phyloP scores from a whole-genome alignment of 129 eudicot species.

The Ambrosia artemisiifolia region DNA sequence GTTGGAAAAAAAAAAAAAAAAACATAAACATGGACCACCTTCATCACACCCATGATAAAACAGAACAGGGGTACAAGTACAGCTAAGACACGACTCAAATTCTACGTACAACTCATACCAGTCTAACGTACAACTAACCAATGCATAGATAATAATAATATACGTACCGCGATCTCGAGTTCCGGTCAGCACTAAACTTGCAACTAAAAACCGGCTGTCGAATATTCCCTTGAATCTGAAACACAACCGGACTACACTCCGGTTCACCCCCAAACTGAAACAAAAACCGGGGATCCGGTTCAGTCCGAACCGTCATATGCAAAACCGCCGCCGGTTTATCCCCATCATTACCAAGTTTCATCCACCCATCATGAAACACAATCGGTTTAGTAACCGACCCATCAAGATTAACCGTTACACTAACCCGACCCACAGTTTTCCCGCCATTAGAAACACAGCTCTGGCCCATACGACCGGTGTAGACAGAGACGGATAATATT shows the following conservation, averaged over 20 bases:
- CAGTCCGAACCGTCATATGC: conserved; percentile 54
- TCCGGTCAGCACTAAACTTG: conserved; percentile 84
- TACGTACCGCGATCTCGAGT: conserved; percentile 75
- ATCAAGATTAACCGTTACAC: conserved; percentile 33
- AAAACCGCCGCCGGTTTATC: conserved; percentile 48
- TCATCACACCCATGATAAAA: conserved; percentile 8
- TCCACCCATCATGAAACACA: conserved; percentile 79
- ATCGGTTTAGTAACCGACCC: conserved; percentile 40
- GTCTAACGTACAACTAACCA: not conserved
- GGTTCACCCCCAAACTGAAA: conserved; percentile 81
- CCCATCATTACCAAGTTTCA: conserved; percentile 47
- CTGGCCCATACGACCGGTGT: conserved; percentile 69
- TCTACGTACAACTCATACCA: not conserved
- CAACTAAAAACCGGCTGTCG: conserved; percentile 97
- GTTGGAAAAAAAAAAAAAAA: conserved; percentile 1
- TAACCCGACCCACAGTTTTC: conserved; percentile 57
- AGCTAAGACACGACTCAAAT: conserved; percentile 24
- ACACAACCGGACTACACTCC: conserved; percentile 74
- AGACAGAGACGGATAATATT: conserved; percentile 48
- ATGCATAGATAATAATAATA: not conserved
- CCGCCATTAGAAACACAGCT: conserved; percentile 59
- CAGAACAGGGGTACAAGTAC: not conserved
- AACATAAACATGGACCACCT: conserved; percentile 16
- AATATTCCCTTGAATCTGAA: conserved; percentile 85
- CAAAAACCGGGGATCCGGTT: conserved; percentile 69